phyloP scores from a whole-genome alignment of 2,329 filamentous ascomycete genomes.

The Phyllosticta paracitricarpa region DNA sequence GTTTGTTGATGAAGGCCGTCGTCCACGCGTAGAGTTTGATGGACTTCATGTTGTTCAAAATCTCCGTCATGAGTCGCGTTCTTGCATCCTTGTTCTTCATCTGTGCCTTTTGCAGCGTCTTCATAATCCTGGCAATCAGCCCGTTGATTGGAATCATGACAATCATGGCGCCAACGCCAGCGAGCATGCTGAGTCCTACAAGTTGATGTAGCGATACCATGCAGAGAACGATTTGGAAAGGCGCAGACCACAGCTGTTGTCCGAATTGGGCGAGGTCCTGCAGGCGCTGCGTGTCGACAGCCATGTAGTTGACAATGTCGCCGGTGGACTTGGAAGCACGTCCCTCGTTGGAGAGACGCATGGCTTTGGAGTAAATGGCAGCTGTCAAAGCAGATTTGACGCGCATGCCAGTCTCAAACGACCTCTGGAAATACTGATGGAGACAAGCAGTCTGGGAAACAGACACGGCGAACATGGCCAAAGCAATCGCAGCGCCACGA shows the following conservation, averaged over 20 bases:
- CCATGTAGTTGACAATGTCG: slow-evolving; percentile 99
- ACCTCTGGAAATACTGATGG: slow-evolving; percentile 94
- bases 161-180: slow-evolving; percentile 89
- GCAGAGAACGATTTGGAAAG: slow-evolving; percentile 91
- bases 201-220: slow-evolving; percentile 93
- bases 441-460: slow-evolving; percentile 79
- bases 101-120: slow-evolving; percentile 84
- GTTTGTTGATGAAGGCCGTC: slow-evolving; percentile 91
- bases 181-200: slow-evolving; percentile 92
- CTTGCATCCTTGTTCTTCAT: slow-evolving; percentile 99
- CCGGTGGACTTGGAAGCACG: slow-evolving; percentile 81
- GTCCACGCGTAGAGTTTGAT: slow-evolving; percentile 98
- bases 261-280: slow-evolving; percentile 93
- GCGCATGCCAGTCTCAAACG: slow-evolving; percentile 93
- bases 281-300: slow-evolving; percentile 89
- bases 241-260: slow-evolving; percentile 91
- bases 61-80: slow-evolving; percentile 90
- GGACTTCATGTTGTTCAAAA: slow-evolving; percentile 99
- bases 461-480: slow-evolving; percentile 86
- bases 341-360: slow-evolving; percentile 87
- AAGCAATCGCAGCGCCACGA: slow-evolving; percentile 74
- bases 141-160: slow-evolving; percentile 96
- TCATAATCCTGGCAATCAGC: slow-evolving; percentile 84
- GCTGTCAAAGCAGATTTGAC: slow-evolving; percentile 87
- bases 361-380: slow-evolving; percentile 84